A percentile compares a stretch with the other conserved stretches of the same genome.
phyloP scores from a whole-genome alignment of 345 rosid genomes.

The Chamaenerion angustifolium region DNA sequence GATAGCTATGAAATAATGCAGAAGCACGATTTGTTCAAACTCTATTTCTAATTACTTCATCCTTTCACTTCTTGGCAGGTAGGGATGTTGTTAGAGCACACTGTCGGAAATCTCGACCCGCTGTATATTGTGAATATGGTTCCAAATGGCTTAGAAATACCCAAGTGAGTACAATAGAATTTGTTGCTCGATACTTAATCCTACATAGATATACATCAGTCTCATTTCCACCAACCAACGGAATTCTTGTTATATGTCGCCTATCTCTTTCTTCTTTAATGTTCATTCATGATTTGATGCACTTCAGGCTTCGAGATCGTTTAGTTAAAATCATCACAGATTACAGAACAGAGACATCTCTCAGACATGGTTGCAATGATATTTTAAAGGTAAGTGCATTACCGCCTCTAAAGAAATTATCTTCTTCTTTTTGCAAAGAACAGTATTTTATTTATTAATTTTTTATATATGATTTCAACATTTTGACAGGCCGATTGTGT shows the following conservation, averaged over 20 bases:
- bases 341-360: constrained; percentile 97
- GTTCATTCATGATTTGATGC: not conserved
- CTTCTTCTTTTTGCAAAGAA: too few species aligned
- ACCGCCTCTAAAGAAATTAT: too few species aligned
- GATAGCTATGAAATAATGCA: not conserved
- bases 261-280: not conserved
- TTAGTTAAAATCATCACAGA: constrained; percentile 89
- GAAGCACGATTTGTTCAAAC: not conserved
- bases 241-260: not conserved
- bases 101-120: constrained; percentile 98
- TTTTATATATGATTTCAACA: constrained; percentile 8
- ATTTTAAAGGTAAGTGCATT: constrained; percentile 65
- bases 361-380: constrained; percentile 92
- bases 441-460: too few species aligned
- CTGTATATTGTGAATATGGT: constrained; percentile 92
- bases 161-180: constrained; percentile 48
- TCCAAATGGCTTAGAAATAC: constrained; percentile 97
- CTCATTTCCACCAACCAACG: not conserved
- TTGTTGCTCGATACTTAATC: too few species aligned
- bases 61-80: constrained; percentile 42
- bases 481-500: constrained; percentile 73
- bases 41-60: not conserved
- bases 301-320: constrained; percentile 80
- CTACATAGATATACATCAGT: not conserved
- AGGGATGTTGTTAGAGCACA: constrained; percentile 90